These are phyloP conservation scores for Colletotrichum camelliae DNA, from an alignment of 2,329 filamentous ascomycete species.

Conservation along the genomic window DNA sequence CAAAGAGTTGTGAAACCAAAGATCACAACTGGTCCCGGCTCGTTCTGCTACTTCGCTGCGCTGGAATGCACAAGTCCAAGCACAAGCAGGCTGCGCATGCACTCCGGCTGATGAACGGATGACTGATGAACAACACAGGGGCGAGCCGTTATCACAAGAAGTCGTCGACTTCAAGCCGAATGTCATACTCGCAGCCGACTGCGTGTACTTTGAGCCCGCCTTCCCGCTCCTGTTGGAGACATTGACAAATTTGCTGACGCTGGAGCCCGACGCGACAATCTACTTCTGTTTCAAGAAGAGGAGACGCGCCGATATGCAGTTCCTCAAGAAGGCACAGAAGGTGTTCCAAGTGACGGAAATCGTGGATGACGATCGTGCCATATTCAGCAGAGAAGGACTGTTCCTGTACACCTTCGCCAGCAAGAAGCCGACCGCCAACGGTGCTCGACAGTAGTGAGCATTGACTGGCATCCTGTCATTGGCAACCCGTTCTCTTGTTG, in stretches of 20 bases:
- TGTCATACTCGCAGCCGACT: conserved; percentile 92
- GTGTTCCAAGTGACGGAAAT: conserved; percentile 68
- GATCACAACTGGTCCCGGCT: not conserved
- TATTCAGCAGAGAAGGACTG: conserved; percentile 62
- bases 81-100: not conserved
- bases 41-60: not conserved
- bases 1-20: not conserved
- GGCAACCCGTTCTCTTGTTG: not conserved
- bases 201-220: conserved; percentile 95
- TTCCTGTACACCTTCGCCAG: conserved; percentile 66
- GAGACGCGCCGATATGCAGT: conserved; percentile 78
- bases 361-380: conserved; percentile 62
- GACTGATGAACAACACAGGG: conserved; percentile 48
- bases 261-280: conserved; percentile 68
- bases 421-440: conserved; percentile 28
- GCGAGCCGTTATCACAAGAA: conserved; percentile 60
- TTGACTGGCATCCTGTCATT: not conserved
- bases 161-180: conserved; percentile 68
- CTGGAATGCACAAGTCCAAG: not conserved
- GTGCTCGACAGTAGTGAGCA: not conserved
- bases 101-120: not conserved
- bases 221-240: conserved; percentile 88
- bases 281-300: conserved; percentile 97
- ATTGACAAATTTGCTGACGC: conserved; percentile 73
- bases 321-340: conserved; percentile 74